Evolutionary conservation across 2,329 filamentous ascomycete species (phyloP).

Genomic region (Ploettnerulaceae sp.): DNA sequence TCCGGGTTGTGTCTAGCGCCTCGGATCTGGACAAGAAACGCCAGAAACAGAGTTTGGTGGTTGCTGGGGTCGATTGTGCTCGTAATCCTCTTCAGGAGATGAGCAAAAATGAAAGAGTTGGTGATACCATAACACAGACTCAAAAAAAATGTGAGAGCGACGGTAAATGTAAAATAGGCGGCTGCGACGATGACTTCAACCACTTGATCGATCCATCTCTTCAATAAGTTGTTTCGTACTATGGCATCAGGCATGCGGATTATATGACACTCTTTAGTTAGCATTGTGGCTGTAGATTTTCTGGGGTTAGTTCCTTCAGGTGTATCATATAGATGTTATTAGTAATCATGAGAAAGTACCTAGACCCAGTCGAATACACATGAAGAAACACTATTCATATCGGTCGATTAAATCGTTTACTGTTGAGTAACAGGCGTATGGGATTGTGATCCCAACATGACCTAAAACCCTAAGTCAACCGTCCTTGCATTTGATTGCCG

Average conservation of each 20-base stretch:
- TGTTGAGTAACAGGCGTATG: no score
- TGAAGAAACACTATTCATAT: no score
- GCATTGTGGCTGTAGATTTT: no score
- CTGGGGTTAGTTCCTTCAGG: no score
- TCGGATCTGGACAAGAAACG: background rate
- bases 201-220: background rate
- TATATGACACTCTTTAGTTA: background rate
- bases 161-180: background rate
- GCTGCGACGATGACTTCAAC: background rate
- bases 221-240: background rate
- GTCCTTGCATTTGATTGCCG: no score
- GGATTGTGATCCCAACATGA: no score
- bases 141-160: background rate
- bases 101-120: conserved; percentile 1
- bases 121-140: background rate
- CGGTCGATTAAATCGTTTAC: no score
- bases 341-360: no score
- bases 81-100: background rate
- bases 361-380: no score
- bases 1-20: background rate
- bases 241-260: background rate
- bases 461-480: no score
- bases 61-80: background rate
- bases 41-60: background rate
- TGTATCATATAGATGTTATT: no score